A percentile compares a stretch with the other conserved stretches of the same genome.
Evolutionary conservation across 805 yeast genomes (phyloP).

Genomic region (baker's yeast (Saccharomyces cerevisiae)): DNA sequence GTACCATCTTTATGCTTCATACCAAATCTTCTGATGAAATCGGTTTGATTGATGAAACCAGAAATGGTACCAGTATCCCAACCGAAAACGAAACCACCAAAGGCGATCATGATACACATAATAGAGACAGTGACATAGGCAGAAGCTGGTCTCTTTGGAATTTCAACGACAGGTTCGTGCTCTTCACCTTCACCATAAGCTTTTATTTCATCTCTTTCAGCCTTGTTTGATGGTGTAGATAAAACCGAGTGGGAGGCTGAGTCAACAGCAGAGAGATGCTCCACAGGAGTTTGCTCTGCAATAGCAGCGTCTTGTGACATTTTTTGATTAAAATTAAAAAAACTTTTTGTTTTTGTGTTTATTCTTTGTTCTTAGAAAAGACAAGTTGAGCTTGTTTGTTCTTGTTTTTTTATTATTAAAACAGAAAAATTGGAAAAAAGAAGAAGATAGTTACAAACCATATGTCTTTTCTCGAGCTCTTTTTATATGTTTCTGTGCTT

Average conservation of each 20-base stretch:
- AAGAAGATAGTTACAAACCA: not conserved
- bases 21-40: constrained; percentile 23
- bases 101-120: constrained; percentile 28
- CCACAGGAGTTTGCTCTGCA: not conserved
- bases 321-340: not conserved
- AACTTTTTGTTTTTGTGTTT: not conserved
- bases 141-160: constrained; percentile 31
- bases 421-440: not conserved
- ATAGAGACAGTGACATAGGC: constrained; percentile 28
- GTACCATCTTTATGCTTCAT: constrained; percentile 14
- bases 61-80: constrained; percentile 76
- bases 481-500: not conserved
- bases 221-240: constrained; percentile 26
- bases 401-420: not conserved
- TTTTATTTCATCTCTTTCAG: constrained; percentile 22
- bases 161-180: constrained; percentile 5
- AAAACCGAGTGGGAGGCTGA: constrained; percentile 16
- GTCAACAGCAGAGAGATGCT: constrained; percentile 10
- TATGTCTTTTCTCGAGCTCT: not conserved
- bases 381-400: not conserved
- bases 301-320: constrained; percentile 1
- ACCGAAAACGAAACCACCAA: constrained; percentile 47
- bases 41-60: constrained; percentile 49
- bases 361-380: not conserved
- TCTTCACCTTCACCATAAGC: constrained; percentile 2